These are phyloP conservation scores for Corymbia calophylla DNA, from an alignment of 441 rosid genomes.

Conservation along the genomic window DNA sequence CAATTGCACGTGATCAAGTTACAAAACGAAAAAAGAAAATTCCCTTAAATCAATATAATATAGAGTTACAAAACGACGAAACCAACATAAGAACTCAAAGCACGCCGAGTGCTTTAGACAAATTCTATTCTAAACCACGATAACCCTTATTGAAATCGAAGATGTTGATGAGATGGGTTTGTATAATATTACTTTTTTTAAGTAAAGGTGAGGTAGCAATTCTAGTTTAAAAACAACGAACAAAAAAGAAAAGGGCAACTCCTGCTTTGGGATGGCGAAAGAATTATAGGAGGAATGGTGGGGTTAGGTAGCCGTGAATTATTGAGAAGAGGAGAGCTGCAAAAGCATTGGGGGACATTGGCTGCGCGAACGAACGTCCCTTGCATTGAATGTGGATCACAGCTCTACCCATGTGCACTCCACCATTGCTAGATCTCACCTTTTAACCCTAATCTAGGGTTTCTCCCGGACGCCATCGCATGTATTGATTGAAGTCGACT, in stretches of 20 bases:
- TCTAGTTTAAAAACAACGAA: background rate
- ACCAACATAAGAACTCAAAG: background rate
- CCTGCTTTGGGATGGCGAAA: background rate
- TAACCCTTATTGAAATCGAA: background rate
- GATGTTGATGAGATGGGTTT: background rate
- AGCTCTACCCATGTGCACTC: background rate
- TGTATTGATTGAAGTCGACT: background rate
- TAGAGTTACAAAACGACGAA: background rate
- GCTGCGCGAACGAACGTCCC: background rate
- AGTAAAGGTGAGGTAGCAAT: background rate
- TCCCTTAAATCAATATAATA: background rate
- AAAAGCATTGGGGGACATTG: background rate
- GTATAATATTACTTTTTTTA: background rate
- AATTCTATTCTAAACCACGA: background rate
- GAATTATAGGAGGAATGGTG: background rate
- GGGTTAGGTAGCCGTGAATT: background rate
- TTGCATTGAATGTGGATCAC: background rate
- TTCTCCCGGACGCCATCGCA: background rate
- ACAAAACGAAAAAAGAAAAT: background rate
- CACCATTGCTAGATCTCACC: background rate
- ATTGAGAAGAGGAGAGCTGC: background rate
- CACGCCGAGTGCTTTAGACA: background rate
- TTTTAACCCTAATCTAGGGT: background rate
- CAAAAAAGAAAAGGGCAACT: background rate
- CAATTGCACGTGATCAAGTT: fast-evolving